phyloP scores from a whole-genome alignment of 345 rosid species.

The Populus nigra region DNA sequence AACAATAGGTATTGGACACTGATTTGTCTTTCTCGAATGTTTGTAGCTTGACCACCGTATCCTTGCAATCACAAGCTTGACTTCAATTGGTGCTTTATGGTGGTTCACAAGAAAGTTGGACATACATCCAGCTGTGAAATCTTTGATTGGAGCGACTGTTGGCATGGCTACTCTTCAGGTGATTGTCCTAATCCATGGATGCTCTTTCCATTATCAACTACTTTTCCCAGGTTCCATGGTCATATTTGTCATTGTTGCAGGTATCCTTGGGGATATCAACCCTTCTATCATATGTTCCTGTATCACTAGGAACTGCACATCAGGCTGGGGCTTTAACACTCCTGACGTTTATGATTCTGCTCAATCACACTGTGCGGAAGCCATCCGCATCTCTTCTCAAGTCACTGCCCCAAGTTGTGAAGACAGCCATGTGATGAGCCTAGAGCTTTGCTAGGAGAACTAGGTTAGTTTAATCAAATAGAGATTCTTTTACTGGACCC shows the following conservation, averaged over 20 bases:
- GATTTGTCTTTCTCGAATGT: background rate
- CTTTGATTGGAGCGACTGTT: slow-evolving; percentile 64
- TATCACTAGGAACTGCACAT: slow-evolving; percentile 78
- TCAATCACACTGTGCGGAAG: slow-evolving; percentile 72
- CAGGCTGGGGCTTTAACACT: slow-evolving; percentile 89
- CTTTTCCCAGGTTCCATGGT: background rate
- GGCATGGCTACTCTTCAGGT: slow-evolving; percentile 94
- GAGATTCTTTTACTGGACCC: background rate
- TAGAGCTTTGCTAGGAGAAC: background rate
- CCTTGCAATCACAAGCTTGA: slow-evolving; percentile 69
- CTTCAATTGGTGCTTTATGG: slow-evolving; percentile 61
- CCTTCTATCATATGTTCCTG: slow-evolving; percentile 80
- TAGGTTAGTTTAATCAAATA: background rate
- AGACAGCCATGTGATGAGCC: slow-evolving; percentile 21
- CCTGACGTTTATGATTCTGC: slow-evolving; percentile 65
- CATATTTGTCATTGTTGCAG: slow-evolving; percentile 28
- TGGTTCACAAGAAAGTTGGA: slow-evolving; percentile 77
- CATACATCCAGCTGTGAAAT: slow-evolving; percentile 76
- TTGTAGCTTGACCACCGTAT: slow-evolving; percentile 83
- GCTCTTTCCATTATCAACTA: background rate
- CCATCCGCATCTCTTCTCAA: slow-evolving; percentile 73
- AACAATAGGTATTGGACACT: background rate
- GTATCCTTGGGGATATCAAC: slow-evolving; percentile 83
- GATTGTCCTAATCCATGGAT: background rate
- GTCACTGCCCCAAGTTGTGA: slow-evolving; percentile 70